A percentile compares a stretch with the other conserved stretches of the same genome.
Evolutionary conservation across 352 stramenopile species (phyloP).

Genomic region (Globisporangium solare): DNA sequence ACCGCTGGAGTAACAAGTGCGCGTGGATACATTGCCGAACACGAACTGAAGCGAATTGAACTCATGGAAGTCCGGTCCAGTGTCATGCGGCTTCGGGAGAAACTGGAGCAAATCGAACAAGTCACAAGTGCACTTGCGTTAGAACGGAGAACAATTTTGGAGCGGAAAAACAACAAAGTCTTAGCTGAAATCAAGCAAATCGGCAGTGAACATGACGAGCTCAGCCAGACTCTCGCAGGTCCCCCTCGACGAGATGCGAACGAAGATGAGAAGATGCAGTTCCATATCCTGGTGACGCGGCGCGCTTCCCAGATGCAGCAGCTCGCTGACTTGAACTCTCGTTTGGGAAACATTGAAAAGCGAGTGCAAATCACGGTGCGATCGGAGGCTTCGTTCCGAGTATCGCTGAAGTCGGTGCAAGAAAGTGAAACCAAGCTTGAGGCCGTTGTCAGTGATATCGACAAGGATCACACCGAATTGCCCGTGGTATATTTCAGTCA

Average conservation of each 20-base stretch:
- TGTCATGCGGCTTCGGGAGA: constrained; percentile 42
- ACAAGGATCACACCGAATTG: constrained; percentile 31
- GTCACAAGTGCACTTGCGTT: constrained; percentile 32
- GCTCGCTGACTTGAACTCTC: constrained; percentile 36
- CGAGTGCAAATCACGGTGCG: constrained; percentile 31
- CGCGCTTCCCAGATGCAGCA: constrained; percentile 42
- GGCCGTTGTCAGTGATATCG: constrained; percentile 21
- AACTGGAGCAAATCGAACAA: constrained; percentile 38
- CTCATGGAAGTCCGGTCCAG: constrained; percentile 56
- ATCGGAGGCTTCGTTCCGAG: constrained; percentile 36
- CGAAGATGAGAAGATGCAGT: constrained; percentile 53
- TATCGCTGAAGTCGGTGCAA: constrained; percentile 28
- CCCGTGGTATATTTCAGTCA: constrained; percentile 41
- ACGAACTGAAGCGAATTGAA: constrained; percentile 44
- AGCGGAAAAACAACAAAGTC: constrained; percentile 39
- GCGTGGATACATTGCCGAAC: constrained; percentile 32
- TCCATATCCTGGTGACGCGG: constrained; percentile 49
- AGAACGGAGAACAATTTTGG: constrained; percentile 41
- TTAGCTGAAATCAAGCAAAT: constrained; percentile 52
- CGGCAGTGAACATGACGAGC: constrained; percentile 36
- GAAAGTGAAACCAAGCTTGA: constrained; percentile 20
- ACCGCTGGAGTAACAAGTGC: constrained; percentile 43
- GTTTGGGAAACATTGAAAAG: constrained; percentile 42
- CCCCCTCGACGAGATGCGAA: constrained; percentile 58
- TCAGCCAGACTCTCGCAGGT: constrained; percentile 40